Evolutionary conservation across 306 rosid genomes (phyloP).

Genomic region (Ziziphus jujuba): DNA sequence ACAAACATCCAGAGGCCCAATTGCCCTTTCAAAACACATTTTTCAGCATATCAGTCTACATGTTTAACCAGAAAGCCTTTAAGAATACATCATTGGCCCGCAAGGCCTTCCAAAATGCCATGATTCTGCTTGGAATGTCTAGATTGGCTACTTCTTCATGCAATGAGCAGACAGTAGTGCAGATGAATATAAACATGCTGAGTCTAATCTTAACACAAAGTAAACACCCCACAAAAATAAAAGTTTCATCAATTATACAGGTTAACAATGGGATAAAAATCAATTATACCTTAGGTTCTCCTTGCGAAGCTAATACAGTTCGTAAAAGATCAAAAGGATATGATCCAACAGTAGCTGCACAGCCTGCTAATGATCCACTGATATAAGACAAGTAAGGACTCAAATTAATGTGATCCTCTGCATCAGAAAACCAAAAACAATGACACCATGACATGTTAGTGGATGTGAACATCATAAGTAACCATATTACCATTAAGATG

Average conservation of each 20-base stretch:
- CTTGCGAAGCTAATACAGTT: slow-evolving; percentile 95
- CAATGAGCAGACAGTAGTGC: not conserved
- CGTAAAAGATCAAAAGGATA: slow-evolving; percentile 95
- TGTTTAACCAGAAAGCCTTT: not conserved
- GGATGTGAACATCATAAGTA: not conserved
- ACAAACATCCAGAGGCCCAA: not conserved
- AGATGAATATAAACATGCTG: slow-evolving; percentile 6
- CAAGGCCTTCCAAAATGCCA: slow-evolving; percentile 4
- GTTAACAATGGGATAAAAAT: too few relatives aligned
- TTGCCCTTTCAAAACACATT: too few relatives aligned
- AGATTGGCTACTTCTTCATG: slow-evolving; percentile 1
- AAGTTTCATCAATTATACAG: too few relatives aligned
- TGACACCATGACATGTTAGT: not conserved
- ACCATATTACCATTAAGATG: not conserved
- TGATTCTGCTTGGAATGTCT: not conserved
- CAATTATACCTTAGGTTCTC: slow-evolving; percentile 84
- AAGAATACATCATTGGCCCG: slow-evolving; percentile 3
- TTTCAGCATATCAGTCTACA: too few relatives aligned
- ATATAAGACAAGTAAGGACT: slow-evolving; percentile 86
- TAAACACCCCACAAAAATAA: not conserved
- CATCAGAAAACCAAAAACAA: slow-evolving; percentile 34
- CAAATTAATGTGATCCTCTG: slow-evolving; percentile 78
- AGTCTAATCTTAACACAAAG: not conserved
- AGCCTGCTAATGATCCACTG: slow-evolving; percentile 91
- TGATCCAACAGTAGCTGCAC: slow-evolving; percentile 93